Percentiles rank a stretch among this genome's conserved stretches.
phyloP scores from a whole-genome alignment of 257 asterid genomes.

The Capsicum chinense region DNA sequence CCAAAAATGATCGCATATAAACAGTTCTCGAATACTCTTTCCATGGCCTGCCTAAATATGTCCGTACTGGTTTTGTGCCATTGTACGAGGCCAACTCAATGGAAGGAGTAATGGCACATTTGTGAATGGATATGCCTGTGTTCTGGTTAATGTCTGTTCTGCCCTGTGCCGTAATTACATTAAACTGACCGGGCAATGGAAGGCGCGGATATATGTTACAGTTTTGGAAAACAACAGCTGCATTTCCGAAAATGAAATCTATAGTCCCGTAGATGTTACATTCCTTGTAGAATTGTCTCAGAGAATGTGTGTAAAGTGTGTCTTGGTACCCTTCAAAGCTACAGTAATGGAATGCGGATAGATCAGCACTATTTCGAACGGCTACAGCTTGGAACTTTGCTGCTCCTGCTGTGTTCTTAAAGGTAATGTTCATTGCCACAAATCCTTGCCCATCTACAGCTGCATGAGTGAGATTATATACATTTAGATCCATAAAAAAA shows the following conservation, averaged over 20 bases:
- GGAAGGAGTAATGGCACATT: constrained; percentile 15
- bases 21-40: constrained; percentile 14
- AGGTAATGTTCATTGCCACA: constrained; percentile 27
- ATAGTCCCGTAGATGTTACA: constrained; percentile 29
- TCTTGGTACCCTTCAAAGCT: constrained; percentile 33
- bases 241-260: constrained; percentile 21
- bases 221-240: constrained; percentile 29
- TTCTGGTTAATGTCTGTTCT: constrained; percentile 20
- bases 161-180: constrained; percentile 30
- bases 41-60: constrained; percentile 34
- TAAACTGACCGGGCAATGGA: constrained; percentile 21
- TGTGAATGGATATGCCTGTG: constrained; percentile 30
- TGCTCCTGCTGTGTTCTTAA: constrained; percentile 35
- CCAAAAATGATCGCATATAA: constrained; percentile 26
- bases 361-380: constrained; percentile 11
- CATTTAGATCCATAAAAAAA: neutral
- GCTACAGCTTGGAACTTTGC: constrained; percentile 33
- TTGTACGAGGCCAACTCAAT: neutral
- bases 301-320: constrained; percentile 26
- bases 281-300: constrained; percentile 26
- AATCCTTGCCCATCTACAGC: constrained; percentile 31
- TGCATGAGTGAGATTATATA: neutral
- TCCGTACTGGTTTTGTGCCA: neutral
- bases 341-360: constrained; percentile 23
- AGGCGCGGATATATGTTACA: constrained; percentile 25